A percentile compares a stretch with the other conserved stretches of the same genome.
These are phyloP conservation scores for Podospora didyma DNA, from an alignment of 495 filamentous ascomycete genomes.

Conservation along the genomic window DNA sequence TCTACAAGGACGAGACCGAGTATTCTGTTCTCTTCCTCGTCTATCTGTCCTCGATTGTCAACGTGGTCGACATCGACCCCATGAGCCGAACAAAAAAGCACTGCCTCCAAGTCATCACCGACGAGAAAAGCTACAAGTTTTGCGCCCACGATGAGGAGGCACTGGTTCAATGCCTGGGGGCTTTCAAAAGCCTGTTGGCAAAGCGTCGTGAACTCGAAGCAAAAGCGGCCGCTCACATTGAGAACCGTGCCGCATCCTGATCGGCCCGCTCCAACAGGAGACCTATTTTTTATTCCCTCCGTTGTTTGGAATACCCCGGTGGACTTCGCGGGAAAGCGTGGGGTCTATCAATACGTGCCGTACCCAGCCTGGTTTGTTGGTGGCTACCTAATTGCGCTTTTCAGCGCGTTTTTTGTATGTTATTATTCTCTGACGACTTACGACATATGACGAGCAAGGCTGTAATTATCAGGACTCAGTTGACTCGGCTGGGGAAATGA, in stretches of 20 bases:
- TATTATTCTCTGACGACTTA: constrained; percentile 8
- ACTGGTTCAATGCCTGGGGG: constrained; percentile 79
- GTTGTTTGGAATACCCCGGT: constrained; percentile 6
- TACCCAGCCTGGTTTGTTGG: neutral
- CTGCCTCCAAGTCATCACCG: constrained; percentile 91
- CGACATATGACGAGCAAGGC: constrained; percentile 7
- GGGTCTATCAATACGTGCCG: constrained; percentile 5
- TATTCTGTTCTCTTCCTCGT: constrained; percentile 84
- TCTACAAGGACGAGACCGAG: constrained; percentile 92
- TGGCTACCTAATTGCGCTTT: constrained; percentile 1
- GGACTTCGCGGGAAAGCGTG: neutral
- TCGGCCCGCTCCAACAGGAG: too few species aligned
- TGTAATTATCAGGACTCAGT: neutral
- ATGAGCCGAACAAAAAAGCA: constrained; percentile 76
- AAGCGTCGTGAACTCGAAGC: constrained; percentile 58
- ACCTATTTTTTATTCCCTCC: neutral
- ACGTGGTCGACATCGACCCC: constrained; percentile 89
- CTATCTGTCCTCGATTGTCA: constrained; percentile 73
- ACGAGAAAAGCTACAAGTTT: constrained; percentile 88
- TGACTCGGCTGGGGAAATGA: neutral
- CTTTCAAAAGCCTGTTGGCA: constrained; percentile 81
- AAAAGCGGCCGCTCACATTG: constrained; percentile 26
- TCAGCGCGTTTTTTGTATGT: neutral
- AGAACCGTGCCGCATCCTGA: constrained; percentile 4
- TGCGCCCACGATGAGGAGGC: constrained; percentile 78